phyloP scores from a whole-genome alignment of 768 basidiomycete species.

The Suillus cothurnatus region DNA sequence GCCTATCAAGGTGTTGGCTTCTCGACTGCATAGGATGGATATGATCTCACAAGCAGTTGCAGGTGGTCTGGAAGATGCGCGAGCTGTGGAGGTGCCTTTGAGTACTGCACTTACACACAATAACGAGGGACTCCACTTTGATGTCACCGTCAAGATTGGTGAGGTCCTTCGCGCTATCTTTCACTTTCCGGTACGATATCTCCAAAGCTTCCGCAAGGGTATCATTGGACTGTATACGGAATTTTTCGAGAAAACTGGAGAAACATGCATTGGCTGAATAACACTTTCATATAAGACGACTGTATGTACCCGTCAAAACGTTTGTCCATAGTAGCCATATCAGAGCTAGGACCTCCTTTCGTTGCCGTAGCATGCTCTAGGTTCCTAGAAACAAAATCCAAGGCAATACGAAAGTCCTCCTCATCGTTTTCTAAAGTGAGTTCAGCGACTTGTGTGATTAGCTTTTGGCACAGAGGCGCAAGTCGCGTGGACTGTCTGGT shows the following conservation, averaged over 20 bases:
- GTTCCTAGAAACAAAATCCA: conserved; percentile 60
- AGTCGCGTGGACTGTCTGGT: conserved; percentile 54
- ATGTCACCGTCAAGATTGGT: conserved; percentile 69
- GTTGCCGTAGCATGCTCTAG: conserved; percentile 53
- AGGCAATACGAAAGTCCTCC: conserved; percentile 47
- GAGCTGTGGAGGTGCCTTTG: conserved; percentile 36
- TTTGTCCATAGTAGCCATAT: conserved; percentile 56
- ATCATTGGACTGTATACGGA: conserved; percentile 67
- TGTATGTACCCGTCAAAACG: conserved; percentile 52
- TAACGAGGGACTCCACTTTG: conserved; percentile 41
- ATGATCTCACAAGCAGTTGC: conserved; percentile 61
- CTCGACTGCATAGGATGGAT: not conserved
- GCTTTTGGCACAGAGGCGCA: conserved; percentile 51
- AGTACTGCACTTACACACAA: conserved; percentile 4
- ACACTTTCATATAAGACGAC: conserved; percentile 4
- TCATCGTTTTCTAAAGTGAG: conserved; percentile 45
- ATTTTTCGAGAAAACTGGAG: conserved; percentile 63
- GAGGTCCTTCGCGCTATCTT: conserved; percentile 47
- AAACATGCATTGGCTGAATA: conserved; percentile 6
- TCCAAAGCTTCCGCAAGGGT: conserved; percentile 61
- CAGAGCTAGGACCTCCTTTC: conserved; percentile 59
- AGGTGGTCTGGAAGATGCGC: conserved; percentile 71
- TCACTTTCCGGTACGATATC: conserved; percentile 53
- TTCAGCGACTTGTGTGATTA: conserved; percentile 58
- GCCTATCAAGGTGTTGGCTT: conserved; percentile 42